Conservation (phyloP, 305 asterid genomes). For the Fraxinus floribunda region DNA sequence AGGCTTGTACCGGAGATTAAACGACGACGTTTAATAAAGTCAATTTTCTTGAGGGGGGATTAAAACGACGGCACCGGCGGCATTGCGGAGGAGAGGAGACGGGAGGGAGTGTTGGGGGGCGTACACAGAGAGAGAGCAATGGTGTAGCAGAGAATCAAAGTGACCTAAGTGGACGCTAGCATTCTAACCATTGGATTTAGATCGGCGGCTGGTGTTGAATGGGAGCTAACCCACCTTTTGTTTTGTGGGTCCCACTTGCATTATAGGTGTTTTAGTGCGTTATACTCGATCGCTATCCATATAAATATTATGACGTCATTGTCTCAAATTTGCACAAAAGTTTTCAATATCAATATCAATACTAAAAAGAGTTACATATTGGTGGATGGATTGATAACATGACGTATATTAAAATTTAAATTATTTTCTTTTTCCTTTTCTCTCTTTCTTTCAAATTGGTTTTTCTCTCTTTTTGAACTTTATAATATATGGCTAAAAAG, state of each 20-base stretch:
- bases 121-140: constrained; percentile 17
- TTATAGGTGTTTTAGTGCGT: not conserved
- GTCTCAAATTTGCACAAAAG: not conserved
- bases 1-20: constrained; percentile 5
- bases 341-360: not conserved
- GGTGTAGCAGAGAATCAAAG: constrained; percentile 46
- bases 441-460: too few relatives aligned
- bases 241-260: not conserved
- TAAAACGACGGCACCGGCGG: constrained; percentile 41
- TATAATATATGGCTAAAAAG: too few relatives aligned
- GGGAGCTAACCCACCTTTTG: constrained; percentile 7
- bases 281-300: not conserved
- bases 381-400: too few relatives aligned
- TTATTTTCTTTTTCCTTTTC: too few relatives aligned
- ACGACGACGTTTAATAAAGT: constrained; percentile 29
- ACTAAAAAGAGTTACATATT: too few relatives aligned
- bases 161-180: constrained; percentile 33
- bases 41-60: not conserved
- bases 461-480: too few relatives aligned
- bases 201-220: constrained; percentile 32
- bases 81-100: constrained; percentile 23
- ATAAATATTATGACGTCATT: not conserved
- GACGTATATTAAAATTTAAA: too few relatives aligned
- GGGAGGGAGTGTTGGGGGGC: constrained; percentile 3
- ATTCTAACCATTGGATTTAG: constrained; percentile 40